Evolutionary conservation across 2,329 filamentous ascomycete species (phyloP).

Genomic region (Calycina marina): DNA sequence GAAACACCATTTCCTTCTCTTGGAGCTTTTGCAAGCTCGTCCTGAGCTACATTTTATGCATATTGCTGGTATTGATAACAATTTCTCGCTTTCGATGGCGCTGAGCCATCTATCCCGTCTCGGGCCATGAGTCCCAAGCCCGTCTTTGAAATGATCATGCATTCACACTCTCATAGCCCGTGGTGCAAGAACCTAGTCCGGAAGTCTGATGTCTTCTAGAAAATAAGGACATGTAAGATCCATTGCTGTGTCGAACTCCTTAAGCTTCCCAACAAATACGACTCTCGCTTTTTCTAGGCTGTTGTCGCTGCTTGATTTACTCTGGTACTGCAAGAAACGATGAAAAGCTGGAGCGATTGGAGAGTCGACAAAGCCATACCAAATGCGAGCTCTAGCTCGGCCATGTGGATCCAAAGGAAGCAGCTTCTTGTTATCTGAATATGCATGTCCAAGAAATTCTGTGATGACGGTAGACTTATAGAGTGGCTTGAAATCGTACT

Average conservation of each 20-base stretch:
- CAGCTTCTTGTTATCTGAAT: constrained; percentile 33
- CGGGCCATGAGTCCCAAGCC: constrained; percentile 36
- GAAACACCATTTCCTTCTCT: constrained; percentile 49
- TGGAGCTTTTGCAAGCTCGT: constrained; percentile 45
- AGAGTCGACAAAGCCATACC: constrained; percentile 57
- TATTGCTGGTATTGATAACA: constrained; percentile 53
- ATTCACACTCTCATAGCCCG: constrained; percentile 61
- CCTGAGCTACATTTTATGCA: constrained; percentile 49
- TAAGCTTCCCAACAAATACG: constrained; percentile 44
- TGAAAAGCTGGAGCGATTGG: constrained; percentile 58
- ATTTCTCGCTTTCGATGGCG: constrained; percentile 46
- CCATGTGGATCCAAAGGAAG: constrained; percentile 48
- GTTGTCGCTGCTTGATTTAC: constrained; percentile 29
- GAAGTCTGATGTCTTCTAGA: constrained; percentile 47
- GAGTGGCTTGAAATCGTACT: constrained; percentile 39
- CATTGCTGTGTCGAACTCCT: constrained; percentile 48
- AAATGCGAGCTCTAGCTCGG: constrained; percentile 50
- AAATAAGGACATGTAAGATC: constrained; percentile 50
- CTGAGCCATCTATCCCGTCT: constrained; percentile 51
- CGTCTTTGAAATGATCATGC: constrained; percentile 61
- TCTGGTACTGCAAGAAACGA: constrained; percentile 40
- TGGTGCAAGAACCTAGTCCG: constrained; percentile 58
- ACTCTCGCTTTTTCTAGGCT: constrained; percentile 35
- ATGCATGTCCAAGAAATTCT: constrained; percentile 65
- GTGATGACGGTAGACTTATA: constrained; percentile 61